Evolutionary conservation across 805 yeast genomes (phyloP).

Genomic region (Diddensiella santjacobensis): DNA sequence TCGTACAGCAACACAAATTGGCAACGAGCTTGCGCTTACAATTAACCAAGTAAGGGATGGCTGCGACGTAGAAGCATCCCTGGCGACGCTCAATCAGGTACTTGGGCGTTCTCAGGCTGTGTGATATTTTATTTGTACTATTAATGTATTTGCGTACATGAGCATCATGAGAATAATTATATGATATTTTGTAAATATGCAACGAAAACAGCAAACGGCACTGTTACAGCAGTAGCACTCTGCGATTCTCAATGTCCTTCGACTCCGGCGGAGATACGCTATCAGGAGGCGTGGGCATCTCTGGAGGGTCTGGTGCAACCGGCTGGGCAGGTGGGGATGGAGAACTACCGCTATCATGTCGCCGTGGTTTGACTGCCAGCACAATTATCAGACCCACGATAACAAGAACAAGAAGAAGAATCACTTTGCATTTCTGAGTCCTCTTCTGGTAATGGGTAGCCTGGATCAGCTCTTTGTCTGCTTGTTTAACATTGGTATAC

Average conservation of each 20-base stretch:
- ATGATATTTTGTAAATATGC: too few relatives aligned
- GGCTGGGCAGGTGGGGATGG: conserved; percentile 7
- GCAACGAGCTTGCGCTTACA: conserved; percentile 16
- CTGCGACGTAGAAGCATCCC: conserved; percentile 19
- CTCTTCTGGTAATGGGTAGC: conserved; percentile 83
- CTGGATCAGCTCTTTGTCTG: conserved; percentile 69
- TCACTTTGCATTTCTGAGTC: conserved; percentile 86
- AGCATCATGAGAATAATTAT: too few relatives aligned
- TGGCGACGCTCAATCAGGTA: conserved; percentile 9
- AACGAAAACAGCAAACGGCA: too few relatives aligned
- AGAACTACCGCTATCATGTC: conserved; percentile 14
- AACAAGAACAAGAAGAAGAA: conserved; percentile 64
- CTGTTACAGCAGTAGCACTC: too few relatives aligned
- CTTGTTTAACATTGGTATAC: conserved; percentile 67
- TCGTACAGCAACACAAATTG: conserved; percentile 16
- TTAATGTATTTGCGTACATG: conserved; percentile 1
- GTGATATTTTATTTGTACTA: background rate
- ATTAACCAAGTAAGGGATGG: conserved; percentile 17
- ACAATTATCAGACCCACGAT: conserved; percentile 69
- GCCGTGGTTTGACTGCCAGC: conserved; percentile 53
- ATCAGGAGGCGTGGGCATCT: conserved; percentile 6
- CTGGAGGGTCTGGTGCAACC: conserved; percentile 6
- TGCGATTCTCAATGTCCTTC: too few relatives aligned
- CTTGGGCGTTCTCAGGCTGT: conserved; percentile 5
- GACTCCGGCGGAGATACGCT: too few relatives aligned